A percentile compares a stretch with the other conserved stretches of the same genome.
Conservation (phyloP, 169 alveolate genomes). For the Besnoitia besnoiti region DNA sequence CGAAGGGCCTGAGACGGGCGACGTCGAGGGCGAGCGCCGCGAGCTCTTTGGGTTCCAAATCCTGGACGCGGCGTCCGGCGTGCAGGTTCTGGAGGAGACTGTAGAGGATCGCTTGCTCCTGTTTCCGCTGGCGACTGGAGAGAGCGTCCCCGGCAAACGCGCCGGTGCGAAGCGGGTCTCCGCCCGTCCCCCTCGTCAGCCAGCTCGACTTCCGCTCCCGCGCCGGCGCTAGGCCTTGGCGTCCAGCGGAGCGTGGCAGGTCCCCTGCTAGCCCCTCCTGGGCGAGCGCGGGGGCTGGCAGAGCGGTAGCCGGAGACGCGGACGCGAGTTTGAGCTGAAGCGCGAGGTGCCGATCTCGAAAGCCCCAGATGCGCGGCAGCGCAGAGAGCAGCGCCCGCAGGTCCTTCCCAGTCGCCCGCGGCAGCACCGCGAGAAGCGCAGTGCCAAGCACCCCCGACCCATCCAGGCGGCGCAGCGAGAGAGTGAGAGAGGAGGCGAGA, state of each 20-base stretch:
- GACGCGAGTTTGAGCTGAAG: not conserved
- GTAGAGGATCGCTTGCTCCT: not conserved
- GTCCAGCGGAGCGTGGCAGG: not conserved
- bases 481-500: not conserved
- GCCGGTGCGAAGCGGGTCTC: not conserved
- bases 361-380: not conserved
- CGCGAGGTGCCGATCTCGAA: not conserved
- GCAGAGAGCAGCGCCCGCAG: slow-evolving; percentile 5
- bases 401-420: slow-evolving; percentile 1
- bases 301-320: too few relatives aligned
- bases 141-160: not conserved
- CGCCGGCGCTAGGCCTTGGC: not conserved
- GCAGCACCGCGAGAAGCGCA: not conserved
- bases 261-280: not conserved
- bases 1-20: not conserved
- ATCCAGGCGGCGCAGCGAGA: not conserved
- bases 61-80: not conserved
- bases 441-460: not conserved
- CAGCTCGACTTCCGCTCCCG: not conserved
- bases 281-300: not conserved
- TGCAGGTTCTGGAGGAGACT: not conserved
- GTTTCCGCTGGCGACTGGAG: not conserved
- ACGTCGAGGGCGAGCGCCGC: slow-evolving; percentile 11
- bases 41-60: not conserved
- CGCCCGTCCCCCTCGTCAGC: not conserved